A percentile compares a stretch with the other conserved stretches of the same genome.
Evolutionary conservation across 495 filamentous ascomycete species (phyloP).

Genomic region (Bacidia rubella): DNA sequence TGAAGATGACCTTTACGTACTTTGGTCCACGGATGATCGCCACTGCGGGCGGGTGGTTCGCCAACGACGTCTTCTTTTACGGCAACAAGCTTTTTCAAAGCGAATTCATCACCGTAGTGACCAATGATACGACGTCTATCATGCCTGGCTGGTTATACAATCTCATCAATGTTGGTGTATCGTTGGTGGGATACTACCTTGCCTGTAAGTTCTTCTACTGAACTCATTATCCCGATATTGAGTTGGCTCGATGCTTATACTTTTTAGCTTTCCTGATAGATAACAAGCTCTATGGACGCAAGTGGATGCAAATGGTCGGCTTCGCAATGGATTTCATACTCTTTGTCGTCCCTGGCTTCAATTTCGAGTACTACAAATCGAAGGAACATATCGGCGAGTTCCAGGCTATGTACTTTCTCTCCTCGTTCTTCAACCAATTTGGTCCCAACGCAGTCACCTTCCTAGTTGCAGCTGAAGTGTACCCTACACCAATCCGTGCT

Average conservation of each 20-base stretch:
- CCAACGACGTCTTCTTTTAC: constrained; percentile 94
- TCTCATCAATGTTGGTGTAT: constrained; percentile 70
- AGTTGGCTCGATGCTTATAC: constrained; percentile 1
- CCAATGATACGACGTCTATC: constrained; percentile 44
- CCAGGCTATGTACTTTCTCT: constrained; percentile 86
- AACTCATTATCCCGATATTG: neutral
- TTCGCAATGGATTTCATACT: constrained; percentile 80
- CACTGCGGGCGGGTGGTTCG: constrained; percentile 73
- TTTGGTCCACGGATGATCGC: constrained; percentile 77
- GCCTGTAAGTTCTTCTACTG: constrained; percentile 27
- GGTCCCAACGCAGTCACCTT: constrained; percentile 87
- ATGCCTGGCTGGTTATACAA: constrained; percentile 86
- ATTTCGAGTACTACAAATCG: constrained; percentile 62
- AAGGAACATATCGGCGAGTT: constrained; percentile 56
- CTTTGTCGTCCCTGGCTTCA: constrained; percentile 73
- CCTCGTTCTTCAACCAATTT: constrained; percentile 93
- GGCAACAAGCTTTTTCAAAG: constrained; percentile 93
- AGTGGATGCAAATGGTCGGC: constrained; percentile 82
- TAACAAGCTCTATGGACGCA: constrained; percentile 84
- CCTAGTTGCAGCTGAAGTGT: constrained; percentile 83
- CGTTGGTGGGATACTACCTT: constrained; percentile 71
- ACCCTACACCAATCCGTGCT: constrained; percentile 77
- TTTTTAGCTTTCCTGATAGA: constrained; percentile 59
- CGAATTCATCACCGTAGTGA: constrained; percentile 69
- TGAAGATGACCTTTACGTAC: constrained; percentile 58